These are phyloP conservation scores for Kalanchoe fedtschenkoi DNA, from an alignment of 164 flowering plant genomes.

Conservation along the genomic window DNA sequence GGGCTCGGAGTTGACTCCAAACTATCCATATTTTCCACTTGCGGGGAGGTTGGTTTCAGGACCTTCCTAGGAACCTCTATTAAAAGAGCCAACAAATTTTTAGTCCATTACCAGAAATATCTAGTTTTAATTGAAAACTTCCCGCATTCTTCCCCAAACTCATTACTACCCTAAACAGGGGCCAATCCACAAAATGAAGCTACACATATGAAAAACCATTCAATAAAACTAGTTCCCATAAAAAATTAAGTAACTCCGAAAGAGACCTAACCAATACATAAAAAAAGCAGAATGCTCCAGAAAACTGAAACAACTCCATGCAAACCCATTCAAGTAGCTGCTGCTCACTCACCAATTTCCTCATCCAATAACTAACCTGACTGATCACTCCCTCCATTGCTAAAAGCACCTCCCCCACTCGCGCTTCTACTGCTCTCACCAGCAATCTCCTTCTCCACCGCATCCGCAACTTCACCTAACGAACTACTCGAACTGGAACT, in stretches of 20 bases:
- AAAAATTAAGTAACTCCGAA: not conserved
- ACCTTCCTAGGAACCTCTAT: not conserved
- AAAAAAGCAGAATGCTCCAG: not conserved
- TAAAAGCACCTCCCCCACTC: slow-evolving; percentile 12
- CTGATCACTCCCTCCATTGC: slow-evolving; percentile 17
- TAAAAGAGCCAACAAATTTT: not conserved
- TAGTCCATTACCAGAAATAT: not conserved
- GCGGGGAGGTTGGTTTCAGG: not conserved
- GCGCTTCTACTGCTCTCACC: slow-evolving; percentile 9
- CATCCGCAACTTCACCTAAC: slow-evolving; percentile 19
- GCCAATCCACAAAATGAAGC: not conserved
- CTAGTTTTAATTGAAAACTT: not conserved
- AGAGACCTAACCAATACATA: not conserved
- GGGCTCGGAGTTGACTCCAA: slow-evolving; percentile 21
- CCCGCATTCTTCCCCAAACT: not conserved
- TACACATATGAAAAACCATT: no score
- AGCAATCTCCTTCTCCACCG: slow-evolving; percentile 13
- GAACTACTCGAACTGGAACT: slow-evolving; percentile 1
- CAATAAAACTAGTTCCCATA: not conserved
- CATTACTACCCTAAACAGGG: not conserved
- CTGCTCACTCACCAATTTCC: not conserved
- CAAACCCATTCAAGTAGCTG: not conserved
- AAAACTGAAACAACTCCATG: not conserved
- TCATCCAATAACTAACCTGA: slow-evolving; percentile 21
- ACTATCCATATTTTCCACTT: slow-evolving; percentile 10